phyloP scores from a whole-genome alignment of 192 early-diverging fungal species.

The Coemansia sp. region DNA sequence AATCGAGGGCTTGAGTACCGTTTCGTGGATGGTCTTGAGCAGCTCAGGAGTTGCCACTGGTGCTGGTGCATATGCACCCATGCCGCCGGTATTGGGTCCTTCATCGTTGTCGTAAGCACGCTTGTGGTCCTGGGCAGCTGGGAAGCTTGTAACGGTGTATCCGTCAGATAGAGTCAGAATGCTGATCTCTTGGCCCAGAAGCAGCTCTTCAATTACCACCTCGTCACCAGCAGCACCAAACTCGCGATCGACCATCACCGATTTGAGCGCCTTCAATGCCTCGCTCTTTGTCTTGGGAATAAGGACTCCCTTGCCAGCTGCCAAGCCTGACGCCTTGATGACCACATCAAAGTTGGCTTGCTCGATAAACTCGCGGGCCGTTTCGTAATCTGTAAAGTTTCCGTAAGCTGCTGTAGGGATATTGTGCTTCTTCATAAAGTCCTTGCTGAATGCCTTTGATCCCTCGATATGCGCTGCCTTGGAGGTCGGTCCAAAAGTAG shows the following conservation, averaged over 20 bases:
- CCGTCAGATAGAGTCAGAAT: slow-evolving; percentile 91
- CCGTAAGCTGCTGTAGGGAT: slow-evolving; percentile 95
- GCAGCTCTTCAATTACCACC: slow-evolving; percentile 93
- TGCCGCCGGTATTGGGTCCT: slow-evolving; percentile 97
- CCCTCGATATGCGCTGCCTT: slow-evolving; percentile 92
- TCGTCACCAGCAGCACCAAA: slow-evolving; percentile 90
- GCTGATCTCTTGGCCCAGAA: slow-evolving; percentile 92
- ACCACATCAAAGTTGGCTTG: slow-evolving; percentile 66
- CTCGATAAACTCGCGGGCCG: slow-evolving; percentile 67
- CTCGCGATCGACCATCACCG: slow-evolving; percentile 86
- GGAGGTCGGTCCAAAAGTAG: slow-evolving; percentile 87
- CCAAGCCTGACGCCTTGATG: slow-evolving; percentile 95
- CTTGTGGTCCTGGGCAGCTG: slow-evolving; percentile 98
- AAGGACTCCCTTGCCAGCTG: slow-evolving; percentile 96
- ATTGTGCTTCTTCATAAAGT: slow-evolving; percentile 94
- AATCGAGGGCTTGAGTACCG: slow-evolving; percentile 86
- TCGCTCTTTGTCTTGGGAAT: slow-evolving; percentile 84
- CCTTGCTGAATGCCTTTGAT: slow-evolving; percentile 97
- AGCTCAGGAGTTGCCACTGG: slow-evolving; percentile 84
- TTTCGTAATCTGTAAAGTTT: slow-evolving; percentile 77
- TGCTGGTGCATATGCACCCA: slow-evolving; percentile 97
- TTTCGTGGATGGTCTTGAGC: slow-evolving; percentile 65
- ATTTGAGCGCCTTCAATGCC: slow-evolving; percentile 75
- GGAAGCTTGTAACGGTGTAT: slow-evolving; percentile 85
- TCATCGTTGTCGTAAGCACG: slow-evolving; percentile 90